phyloP scores from a whole-genome alignment of 129 eudicot species.

The Apium graveolens region DNA sequence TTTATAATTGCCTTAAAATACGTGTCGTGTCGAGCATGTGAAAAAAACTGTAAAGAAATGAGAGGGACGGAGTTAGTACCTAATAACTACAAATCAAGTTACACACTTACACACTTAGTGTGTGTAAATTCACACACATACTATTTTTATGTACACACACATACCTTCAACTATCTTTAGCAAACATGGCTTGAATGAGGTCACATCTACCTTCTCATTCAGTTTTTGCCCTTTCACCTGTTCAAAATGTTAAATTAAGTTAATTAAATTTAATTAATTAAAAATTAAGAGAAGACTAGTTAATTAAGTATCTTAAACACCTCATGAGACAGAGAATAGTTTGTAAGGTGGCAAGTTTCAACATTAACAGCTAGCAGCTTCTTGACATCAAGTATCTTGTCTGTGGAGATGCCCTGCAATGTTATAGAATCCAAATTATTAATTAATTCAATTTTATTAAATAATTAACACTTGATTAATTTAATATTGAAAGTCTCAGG shows the following conservation, averaged over 20 bases:
- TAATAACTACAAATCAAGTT: background rate
- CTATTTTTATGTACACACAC: background rate
- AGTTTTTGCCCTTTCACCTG: constrained; percentile 77
- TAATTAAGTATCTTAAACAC: constrained; percentile 21
- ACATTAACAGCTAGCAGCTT: constrained; percentile 73
- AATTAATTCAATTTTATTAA: background rate
- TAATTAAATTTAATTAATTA: background rate
- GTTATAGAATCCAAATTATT: constrained; percentile 11
- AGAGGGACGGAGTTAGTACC: no score
- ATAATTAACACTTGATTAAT: background rate
- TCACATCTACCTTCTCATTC: constrained; percentile 72
- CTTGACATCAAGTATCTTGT: constrained; percentile 84
- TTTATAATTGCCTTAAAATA: no score
- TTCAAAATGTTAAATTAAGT: background rate
- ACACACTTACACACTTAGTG: background rate
- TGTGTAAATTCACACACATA: background rate
- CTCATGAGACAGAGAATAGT: constrained; percentile 88
- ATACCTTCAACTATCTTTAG: constrained; percentile 96
- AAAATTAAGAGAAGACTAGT: background rate
- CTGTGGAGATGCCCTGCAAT: constrained; percentile 89
- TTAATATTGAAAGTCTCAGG: background rate
- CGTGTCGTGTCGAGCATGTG: no score
- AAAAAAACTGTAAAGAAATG: no score
- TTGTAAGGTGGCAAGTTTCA: constrained; percentile 90
- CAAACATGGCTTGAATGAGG: constrained; percentile 76